Percentiles rank a stretch among this genome's conserved stretches.
Evolutionary conservation across 2,329 filamentous ascomycete species (phyloP).

Genomic region (Ramularia endophylla): DNA sequence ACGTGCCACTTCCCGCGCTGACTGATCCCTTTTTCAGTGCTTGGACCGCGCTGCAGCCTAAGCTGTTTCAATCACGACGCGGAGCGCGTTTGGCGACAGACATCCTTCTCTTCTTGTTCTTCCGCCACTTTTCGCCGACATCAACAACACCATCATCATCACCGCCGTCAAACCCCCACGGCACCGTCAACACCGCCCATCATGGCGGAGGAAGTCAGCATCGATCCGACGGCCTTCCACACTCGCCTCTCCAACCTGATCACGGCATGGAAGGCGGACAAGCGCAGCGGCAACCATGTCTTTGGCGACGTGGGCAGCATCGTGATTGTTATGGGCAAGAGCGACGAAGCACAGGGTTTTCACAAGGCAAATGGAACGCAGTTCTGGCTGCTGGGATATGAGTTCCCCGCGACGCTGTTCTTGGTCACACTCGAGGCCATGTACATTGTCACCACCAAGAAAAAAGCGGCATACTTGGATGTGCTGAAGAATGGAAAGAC

Average conservation of each 20-base stretch:
- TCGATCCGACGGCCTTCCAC: conserved; percentile 90
- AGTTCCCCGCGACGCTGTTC: conserved; percentile 94
- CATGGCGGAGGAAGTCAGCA: conserved; percentile 80
- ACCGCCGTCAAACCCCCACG: neutral
- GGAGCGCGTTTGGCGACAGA: conserved; percentile 2
- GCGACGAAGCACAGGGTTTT: conserved; percentile 78
- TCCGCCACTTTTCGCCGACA: conserved; percentile 3
- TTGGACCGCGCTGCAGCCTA: too few relatives aligned
- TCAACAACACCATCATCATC: conserved; percentile 1
- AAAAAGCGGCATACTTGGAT: conserved; percentile 96
- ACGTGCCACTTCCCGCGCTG: too few relatives aligned
- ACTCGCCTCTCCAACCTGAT: conserved; percentile 84
- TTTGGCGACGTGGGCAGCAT: conserved; percentile 86
- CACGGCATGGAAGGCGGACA: conserved; percentile 93
- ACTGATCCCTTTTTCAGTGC: too few relatives aligned
- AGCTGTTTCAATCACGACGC: conserved; percentile 4
- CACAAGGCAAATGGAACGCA: conserved; percentile 97
- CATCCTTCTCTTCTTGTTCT: too few relatives aligned
- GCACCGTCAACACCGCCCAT: conserved; percentile 1
- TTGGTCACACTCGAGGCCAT: conserved; percentile 82
- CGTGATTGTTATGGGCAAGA: conserved; percentile 89
- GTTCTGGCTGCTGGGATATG: conserved; percentile 98
- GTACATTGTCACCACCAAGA: conserved; percentile 90
- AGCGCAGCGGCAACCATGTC: conserved; percentile 74
- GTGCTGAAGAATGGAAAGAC: conserved; percentile 83